Percentiles rank a stretch among this genome's conserved stretches.
These are phyloP conservation scores for Tanacetum coccineum DNA, from an alignment of 129 eudicot species.

Conservation along the genomic window DNA sequence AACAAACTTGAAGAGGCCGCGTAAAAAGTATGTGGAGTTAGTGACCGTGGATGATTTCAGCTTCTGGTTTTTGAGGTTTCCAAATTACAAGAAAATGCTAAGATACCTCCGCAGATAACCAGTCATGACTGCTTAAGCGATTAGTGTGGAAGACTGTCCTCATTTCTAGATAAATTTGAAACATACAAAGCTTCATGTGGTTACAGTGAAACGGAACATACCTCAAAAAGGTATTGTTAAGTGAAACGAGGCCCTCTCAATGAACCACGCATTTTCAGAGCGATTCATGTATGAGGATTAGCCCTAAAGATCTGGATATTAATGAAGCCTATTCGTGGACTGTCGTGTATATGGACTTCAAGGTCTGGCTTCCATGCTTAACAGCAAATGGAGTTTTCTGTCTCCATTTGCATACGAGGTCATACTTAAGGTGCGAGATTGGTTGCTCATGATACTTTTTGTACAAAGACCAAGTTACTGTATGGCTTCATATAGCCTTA, in stretches of 20 bases:
- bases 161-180: too few relatives aligned
- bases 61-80: constrained; percentile 40
- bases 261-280: too few relatives aligned
- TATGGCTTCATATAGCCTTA: background rate
- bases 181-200: too few relatives aligned
- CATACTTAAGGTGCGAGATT: background rate
- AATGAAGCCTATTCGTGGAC: too few relatives aligned
- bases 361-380: background rate
- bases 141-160: too few relatives aligned
- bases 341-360: background rate
- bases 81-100: constrained; percentile 20
- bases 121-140: constrained; percentile 10
- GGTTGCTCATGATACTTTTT: background rate
- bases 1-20: too few relatives aligned
- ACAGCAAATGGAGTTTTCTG: background rate
- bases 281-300: too few relatives aligned
- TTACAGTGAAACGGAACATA: too few relatives aligned
- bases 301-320: too few relatives aligned
- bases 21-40: constrained; percentile 18
- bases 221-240: too few relatives aligned
- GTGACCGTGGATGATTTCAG: constrained; percentile 35
- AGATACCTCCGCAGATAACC: constrained; percentile 12
- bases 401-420: background rate
- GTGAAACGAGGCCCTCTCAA: too few relatives aligned
- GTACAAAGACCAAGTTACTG: background rate